These are phyloP conservation scores for Nidularia pulvinata DNA, from an alignment of 768 basidiomycete genomes.

Conservation along the genomic window DNA sequence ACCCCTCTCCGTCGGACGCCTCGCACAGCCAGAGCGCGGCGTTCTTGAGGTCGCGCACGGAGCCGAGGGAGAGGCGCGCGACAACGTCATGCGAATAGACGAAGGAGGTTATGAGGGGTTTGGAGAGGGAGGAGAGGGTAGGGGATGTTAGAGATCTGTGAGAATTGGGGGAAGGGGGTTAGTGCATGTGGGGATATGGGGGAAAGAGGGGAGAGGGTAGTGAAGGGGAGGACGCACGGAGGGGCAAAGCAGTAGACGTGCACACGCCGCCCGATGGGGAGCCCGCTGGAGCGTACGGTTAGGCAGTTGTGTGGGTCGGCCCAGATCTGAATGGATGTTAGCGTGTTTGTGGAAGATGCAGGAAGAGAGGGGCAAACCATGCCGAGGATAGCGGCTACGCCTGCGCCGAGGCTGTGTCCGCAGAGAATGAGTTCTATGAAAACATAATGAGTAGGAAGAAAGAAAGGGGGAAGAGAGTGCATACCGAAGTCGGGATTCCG, in stretches of 20 bases:
- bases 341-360: not conserved
- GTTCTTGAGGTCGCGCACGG: constrained; percentile 73
- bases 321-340: constrained; percentile 62
- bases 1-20: constrained; percentile 49
- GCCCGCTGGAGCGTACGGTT: constrained; percentile 65
- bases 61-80: constrained; percentile 74
- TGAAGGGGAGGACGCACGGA: constrained; percentile 49
- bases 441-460: not conserved
- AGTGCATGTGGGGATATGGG: not conserved
- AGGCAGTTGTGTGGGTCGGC: constrained; percentile 79
- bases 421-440: constrained; percentile 67
- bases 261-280: constrained; percentile 65
- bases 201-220: too few relatives aligned
- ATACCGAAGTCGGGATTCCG: constrained; percentile 73
- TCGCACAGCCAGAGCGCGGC: constrained; percentile 83
- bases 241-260: constrained; percentile 82
- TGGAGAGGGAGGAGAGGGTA: constrained; percentile 55
- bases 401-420: constrained; percentile 85
- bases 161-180: constrained; percentile 19
- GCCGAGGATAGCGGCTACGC: constrained; percentile 74
- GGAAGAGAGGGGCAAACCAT: constrained; percentile 43
- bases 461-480: constrained; percentile 16
- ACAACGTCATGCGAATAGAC: constrained; percentile 86
- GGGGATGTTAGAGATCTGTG: constrained; percentile 44
- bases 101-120: constrained; percentile 71